phyloP scores from a whole-genome alignment of 495 filamentous ascomycete species.

The Aspergillus taichungensis region DNA sequence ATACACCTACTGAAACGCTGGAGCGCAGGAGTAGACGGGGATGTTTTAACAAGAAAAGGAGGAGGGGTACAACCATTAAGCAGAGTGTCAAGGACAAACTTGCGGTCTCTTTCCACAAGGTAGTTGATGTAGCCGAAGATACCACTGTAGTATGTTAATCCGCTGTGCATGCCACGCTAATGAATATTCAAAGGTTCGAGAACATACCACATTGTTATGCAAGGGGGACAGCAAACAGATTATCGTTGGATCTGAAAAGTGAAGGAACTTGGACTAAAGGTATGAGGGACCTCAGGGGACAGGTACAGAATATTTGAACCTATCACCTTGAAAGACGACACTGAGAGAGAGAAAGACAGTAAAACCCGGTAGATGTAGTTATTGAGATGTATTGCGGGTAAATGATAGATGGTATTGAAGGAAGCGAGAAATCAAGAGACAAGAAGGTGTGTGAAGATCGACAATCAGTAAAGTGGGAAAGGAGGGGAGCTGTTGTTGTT shows the following conservation, averaged over 20 bases:
- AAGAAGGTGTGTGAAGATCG: conserved; percentile 10
- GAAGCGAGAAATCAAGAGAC: conserved; percentile 5
- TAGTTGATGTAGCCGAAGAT: conserved; percentile 98
- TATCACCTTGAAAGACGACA: background rate
- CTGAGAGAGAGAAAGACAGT: background rate
- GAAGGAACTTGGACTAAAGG: background rate
- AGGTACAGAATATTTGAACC: background rate
- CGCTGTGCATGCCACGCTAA: background rate
- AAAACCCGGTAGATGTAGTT: conserved; percentile 1
- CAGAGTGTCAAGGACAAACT: conserved; percentile 87
- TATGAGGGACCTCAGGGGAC: background rate
- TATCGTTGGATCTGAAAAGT: background rate
- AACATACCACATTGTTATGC: conserved; percentile 31
- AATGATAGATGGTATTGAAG: background rate
- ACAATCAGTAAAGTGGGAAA: conserved; percentile 15
- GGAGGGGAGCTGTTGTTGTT: conserved; percentile 22
- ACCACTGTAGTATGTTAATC: conserved; percentile 50
- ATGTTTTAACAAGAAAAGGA: background rate
- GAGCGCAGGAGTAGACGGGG: background rate
- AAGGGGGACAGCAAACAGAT: background rate
- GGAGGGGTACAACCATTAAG: conserved; percentile 67
- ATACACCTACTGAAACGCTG: background rate
- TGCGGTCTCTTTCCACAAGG: conserved; percentile 88
- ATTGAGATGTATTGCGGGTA: background rate
- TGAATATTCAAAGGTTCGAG: background rate